Evolutionary conservation across 192 early-diverging fungal species (phyloP).

Genomic region (Paraglomus brasilianum): DNA sequence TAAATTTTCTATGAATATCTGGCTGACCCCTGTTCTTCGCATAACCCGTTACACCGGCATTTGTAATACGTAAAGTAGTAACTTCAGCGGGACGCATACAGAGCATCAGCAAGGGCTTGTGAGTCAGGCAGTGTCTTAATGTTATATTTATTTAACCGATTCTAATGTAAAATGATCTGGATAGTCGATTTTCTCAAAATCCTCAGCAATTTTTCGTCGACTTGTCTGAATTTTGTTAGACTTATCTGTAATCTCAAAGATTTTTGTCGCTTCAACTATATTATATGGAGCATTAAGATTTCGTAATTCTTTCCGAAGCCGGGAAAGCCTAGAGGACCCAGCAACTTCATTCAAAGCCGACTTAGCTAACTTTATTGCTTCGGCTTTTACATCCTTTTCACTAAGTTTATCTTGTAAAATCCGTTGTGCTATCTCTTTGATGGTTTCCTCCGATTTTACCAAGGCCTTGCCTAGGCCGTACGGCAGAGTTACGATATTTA

Average conservation of each 20-base stretch:
- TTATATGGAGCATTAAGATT: conserved; percentile 13
- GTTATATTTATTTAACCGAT: conserved; percentile 16
- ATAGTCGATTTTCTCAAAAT: neutral
- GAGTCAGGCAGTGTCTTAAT: neutral
- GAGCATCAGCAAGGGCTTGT: conserved; percentile 24
- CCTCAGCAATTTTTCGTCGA: neutral
- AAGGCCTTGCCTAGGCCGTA: neutral
- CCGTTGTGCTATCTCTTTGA: conserved; percentile 7
- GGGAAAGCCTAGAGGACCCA: neutral
- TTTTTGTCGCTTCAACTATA: conserved; percentile 16
- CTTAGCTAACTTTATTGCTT: conserved; percentile 4
- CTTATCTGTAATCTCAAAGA: conserved; percentile 2
- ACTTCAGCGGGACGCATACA: conserved; percentile 18
- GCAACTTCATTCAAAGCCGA: conserved; percentile 14
- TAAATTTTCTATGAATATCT: conserved; percentile 9
- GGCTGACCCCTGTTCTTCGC: conserved; percentile 1
- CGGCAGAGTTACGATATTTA: neutral
- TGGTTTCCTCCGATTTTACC: neutral
- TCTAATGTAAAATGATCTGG: conserved; percentile 18
- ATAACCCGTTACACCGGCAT: neutral
- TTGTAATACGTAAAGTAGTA: conserved; percentile 12
- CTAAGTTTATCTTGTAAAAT: conserved; percentile 15
- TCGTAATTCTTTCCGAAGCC: conserved; percentile 14
- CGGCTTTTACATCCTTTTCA: conserved; percentile 9
- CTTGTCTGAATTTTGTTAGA: neutral